A percentile compares a stretch with the other conserved stretches of the same genome.
phyloP scores from a whole-genome alignment of 2,329 filamentous ascomycete genomes.

The Trichophyton equinum region DNA sequence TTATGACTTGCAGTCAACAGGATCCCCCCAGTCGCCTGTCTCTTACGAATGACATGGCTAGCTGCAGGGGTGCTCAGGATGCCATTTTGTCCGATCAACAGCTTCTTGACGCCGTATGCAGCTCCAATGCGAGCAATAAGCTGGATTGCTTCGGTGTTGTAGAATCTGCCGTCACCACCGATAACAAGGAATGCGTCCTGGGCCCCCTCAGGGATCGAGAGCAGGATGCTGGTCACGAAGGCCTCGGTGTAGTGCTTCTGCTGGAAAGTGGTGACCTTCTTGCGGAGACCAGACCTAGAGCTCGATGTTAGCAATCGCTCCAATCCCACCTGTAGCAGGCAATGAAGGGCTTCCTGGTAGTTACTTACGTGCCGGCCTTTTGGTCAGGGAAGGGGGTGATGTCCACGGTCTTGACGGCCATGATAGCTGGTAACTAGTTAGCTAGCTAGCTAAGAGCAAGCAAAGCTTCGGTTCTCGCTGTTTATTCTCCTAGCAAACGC shows the following conservation, averaged over 20 bases:
- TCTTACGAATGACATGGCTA: constrained; percentile 88
- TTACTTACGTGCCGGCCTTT: constrained; percentile 90
- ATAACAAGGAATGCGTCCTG: constrained; percentile 87
- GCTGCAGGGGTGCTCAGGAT: constrained; percentile 94
- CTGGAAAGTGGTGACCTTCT: constrained; percentile 98
- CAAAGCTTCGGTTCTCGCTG: not conserved
- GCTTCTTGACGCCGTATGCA: constrained; percentile 97
- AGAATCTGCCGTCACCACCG: constrained; percentile 92
- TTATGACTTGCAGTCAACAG: constrained; percentile 96
- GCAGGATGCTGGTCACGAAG: constrained; percentile 84
- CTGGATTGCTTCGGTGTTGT: constrained; percentile 93
- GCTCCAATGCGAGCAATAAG: constrained; percentile 94
- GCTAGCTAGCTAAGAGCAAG: not conserved
- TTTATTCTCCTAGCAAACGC: not conserved
- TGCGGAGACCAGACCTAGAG: constrained; percentile 82
- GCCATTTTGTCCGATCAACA: constrained; percentile 88
- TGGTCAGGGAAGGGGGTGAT: constrained; percentile 85
- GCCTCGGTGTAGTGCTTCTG: constrained; percentile 90
- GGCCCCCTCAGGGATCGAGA: constrained; percentile 90
- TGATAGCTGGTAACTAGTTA: constrained; percentile 30
- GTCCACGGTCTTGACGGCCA: constrained; percentile 68
- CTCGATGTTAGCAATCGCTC: not conserved
- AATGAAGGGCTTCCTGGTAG: not conserved
- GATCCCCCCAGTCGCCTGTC: constrained; percentile 91
- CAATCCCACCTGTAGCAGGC: not conserved